Evolutionary conservation across 306 rosid genomes (phyloP).

Genomic region (Psophocarpus tetragonolobus): DNA sequence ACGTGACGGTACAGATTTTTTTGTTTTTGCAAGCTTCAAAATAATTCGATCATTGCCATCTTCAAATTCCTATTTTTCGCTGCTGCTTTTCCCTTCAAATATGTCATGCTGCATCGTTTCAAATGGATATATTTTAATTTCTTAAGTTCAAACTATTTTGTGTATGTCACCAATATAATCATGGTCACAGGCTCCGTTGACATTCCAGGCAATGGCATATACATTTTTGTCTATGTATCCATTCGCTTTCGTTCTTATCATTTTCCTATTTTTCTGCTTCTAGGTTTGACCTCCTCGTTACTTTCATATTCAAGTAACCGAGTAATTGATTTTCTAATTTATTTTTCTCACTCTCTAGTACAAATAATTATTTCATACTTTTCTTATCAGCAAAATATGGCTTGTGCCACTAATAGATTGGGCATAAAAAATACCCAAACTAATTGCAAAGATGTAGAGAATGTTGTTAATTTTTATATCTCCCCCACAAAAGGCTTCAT

Average conservation of each 20-base stretch:
- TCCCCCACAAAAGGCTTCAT: too few species aligned
- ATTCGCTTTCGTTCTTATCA: not conserved
- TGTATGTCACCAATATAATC: not conserved
- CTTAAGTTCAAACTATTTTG: too few species aligned
- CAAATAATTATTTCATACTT: too few species aligned
- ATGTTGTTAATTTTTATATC: too few species aligned
- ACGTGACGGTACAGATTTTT: not conserved
- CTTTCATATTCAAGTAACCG: not conserved
- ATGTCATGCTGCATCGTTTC: not conserved
- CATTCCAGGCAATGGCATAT: not conserved
- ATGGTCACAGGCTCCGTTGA: not conserved
- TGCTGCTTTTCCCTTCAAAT: not conserved
- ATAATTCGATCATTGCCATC: not conserved
- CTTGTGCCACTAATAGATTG: too few species aligned
- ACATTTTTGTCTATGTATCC: too few species aligned
- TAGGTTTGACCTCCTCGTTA: not conserved
- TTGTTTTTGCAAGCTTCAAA: too few species aligned
- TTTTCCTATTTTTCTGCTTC: not conserved
- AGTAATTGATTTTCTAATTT: too few species aligned
- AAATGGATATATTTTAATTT: not conserved
- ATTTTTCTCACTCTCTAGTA: too few species aligned
- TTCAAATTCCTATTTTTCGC: not conserved
- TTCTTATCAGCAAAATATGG: too few species aligned
- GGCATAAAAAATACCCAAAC: too few species aligned
- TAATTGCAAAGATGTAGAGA: too few species aligned